These are phyloP conservation scores for Microsporum ferrugineum DNA, from an alignment of 2,329 filamentous ascomycete species.

Conservation along the genomic window DNA sequence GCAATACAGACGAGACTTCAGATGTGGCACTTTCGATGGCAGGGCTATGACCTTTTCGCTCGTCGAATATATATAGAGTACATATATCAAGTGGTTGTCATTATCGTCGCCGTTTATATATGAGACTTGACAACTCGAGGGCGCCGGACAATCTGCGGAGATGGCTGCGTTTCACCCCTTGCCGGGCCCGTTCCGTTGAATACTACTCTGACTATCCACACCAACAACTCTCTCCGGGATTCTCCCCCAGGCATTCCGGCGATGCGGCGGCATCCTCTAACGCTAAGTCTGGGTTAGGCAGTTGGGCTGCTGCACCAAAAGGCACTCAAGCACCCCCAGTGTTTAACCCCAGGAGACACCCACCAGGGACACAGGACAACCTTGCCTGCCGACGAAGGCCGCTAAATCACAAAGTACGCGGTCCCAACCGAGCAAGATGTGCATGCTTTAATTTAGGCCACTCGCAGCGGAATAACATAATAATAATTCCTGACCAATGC, in stretches of 20 bases:
- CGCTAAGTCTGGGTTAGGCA: neutral
- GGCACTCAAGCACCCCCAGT: neutral
- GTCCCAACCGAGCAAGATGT: neutral
- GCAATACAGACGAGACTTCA: neutral
- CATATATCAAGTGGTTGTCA: too few relatives aligned
- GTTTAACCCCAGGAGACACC: too few relatives aligned
- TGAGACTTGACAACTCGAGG: neutral
- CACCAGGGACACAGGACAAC: neutral
- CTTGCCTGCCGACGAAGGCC: conserved; percentile 1
- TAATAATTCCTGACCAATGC: conserved; percentile 1
- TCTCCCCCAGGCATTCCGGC: neutral
- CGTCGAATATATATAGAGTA: too few relatives aligned
- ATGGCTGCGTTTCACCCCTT: neutral
- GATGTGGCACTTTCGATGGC: neutral
- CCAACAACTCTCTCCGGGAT: neutral
- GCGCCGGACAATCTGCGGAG: neutral
- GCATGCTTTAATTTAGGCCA: neutral
- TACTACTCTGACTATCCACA: neutral
- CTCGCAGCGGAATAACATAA: neutral
- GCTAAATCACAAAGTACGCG: neutral
- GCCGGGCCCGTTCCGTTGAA: neutral
- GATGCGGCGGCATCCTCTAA: neutral
- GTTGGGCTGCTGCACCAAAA: neutral
- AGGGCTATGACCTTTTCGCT: too few relatives aligned
- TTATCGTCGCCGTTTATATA: neutral